A percentile compares a stretch with the other conserved stretches of the same genome.
Evolutionary conservation across 345 rosid species (phyloP).

Genomic region (Populus ilicifolia): DNA sequence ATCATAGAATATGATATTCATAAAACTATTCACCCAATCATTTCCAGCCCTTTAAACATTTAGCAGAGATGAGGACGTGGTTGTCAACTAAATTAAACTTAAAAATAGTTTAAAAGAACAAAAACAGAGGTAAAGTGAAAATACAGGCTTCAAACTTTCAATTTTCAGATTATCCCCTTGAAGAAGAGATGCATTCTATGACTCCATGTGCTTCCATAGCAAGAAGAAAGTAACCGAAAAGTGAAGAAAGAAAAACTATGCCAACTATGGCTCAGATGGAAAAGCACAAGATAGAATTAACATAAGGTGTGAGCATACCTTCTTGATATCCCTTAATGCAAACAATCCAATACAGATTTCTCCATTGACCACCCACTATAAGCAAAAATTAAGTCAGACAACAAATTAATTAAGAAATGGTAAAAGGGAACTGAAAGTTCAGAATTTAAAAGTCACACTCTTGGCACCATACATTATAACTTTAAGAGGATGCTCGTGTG

Average conservation of each 20-base stretch:
- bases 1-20: neutral
- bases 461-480: neutral
- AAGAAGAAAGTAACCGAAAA: neutral
- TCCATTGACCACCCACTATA: constrained; percentile 99
- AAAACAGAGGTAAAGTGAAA: neutral
- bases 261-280: neutral
- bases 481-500: neutral
- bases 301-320: constrained; percentile 45
- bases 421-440: neutral
- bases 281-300: constrained; percentile 1
- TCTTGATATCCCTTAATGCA: constrained; percentile 76
- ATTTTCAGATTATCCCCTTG: neutral
- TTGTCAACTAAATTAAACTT: neutral
- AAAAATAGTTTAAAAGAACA: neutral
- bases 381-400: constrained; percentile 18
- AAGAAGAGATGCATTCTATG: neutral
- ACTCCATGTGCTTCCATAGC: neutral
- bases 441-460: constrained; percentile 6
- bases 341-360: constrained; percentile 96
- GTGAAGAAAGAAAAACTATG: neutral
- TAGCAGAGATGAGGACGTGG: neutral
- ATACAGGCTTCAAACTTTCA: neutral
- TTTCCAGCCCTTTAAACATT: neutral
- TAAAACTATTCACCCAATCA: neutral
- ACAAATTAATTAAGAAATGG: neutral